phyloP scores from a whole-genome alignment of 768 basidiomycete species.

The Suillus decipiens region DNA sequence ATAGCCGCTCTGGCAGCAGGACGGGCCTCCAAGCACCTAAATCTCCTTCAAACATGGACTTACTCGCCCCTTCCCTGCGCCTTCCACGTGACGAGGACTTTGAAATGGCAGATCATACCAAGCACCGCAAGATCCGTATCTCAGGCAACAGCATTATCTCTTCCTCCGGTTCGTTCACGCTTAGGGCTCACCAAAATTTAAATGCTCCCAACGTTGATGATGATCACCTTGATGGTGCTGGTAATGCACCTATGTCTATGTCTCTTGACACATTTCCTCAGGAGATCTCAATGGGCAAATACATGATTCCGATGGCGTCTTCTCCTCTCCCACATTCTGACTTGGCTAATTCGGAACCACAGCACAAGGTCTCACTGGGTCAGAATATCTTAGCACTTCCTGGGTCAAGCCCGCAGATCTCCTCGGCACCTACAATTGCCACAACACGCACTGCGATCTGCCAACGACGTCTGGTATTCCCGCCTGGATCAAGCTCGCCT shows the following conservation, averaged over 20 bases:
- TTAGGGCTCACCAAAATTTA: slow-evolving; percentile 13
- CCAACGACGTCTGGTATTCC: neutral
- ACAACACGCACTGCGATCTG: neutral
- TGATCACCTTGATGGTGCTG: neutral
- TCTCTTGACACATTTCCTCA: neutral
- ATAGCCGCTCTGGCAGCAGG: slow-evolving; percentile 9
- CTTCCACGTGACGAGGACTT: slow-evolving; percentile 1
- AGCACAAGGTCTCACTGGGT: neutral
- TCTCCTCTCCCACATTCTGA: neutral
- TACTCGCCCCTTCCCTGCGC: neutral
- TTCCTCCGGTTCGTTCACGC: slow-evolving; percentile 30
- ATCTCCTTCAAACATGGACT: neutral
- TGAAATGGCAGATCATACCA: slow-evolving; percentile 24
- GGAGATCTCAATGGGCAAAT: slow-evolving; percentile 16
- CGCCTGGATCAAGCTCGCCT: neutral
- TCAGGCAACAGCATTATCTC: slow-evolving; percentile 32
- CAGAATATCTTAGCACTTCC: neutral
- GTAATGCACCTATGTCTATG: slow-evolving; percentile 2
- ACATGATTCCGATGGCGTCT: slow-evolving; percentile 12
- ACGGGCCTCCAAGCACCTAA: neutral
- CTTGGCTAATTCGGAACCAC: neutral
- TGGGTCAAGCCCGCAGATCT: neutral
- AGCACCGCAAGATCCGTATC: slow-evolving; percentile 18
- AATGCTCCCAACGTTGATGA: neutral
- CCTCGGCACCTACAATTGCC: neutral